Evolutionary conservation across 805 yeast species (phyloP).

Genomic region (Zygotorulaspora danielsina): DNA sequence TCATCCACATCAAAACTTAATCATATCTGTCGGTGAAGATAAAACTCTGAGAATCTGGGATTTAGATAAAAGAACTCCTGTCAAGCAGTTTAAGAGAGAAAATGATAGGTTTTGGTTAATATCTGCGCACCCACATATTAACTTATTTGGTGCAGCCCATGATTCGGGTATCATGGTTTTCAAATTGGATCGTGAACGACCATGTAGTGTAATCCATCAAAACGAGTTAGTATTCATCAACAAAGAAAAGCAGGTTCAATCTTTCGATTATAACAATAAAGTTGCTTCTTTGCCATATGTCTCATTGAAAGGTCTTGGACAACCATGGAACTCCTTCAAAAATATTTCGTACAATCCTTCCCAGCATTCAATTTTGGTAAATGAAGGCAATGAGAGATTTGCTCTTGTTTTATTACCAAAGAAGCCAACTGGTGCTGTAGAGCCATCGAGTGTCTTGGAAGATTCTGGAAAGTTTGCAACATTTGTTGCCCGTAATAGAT

Average conservation of each 20-base stretch:
- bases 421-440: slow-evolving; percentile 89
- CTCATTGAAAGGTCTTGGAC: slow-evolving; percentile 79
- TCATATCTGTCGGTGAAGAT: slow-evolving; percentile 92
- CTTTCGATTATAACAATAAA: slow-evolving; percentile 62
- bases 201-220: slow-evolving; percentile 62
- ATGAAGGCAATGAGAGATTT: slow-evolving; percentile 63
- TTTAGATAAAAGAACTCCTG: slow-evolving; percentile 85
- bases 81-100: slow-evolving; percentile 90
- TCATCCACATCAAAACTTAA: slow-evolving; percentile 90
- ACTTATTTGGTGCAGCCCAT: slow-evolving; percentile 93
- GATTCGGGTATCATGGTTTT: slow-evolving; percentile 98
- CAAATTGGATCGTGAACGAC: slow-evolving; percentile 95
- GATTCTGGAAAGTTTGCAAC: slow-evolving; percentile 84
- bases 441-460: slow-evolving; percentile 72
- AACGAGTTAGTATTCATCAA: slow-evolving; percentile 73
- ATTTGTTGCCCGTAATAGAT: slow-evolving; percentile 92
- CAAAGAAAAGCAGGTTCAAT: slow-evolving; percentile 80
- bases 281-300: slow-evolving; percentile 72
- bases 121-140: slow-evolving; percentile 83
- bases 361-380: slow-evolving; percentile 79
- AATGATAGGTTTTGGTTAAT: slow-evolving; percentile 92
- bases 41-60: slow-evolving; percentile 97
- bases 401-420: slow-evolving; percentile 76
- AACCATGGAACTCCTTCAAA: slow-evolving; percentile 80
- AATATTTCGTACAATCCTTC: slow-evolving; percentile 87